Evolutionary conservation across 2,329 filamentous ascomycete species (phyloP).

Genomic region (Colletotrichum eremochloae): DNA sequence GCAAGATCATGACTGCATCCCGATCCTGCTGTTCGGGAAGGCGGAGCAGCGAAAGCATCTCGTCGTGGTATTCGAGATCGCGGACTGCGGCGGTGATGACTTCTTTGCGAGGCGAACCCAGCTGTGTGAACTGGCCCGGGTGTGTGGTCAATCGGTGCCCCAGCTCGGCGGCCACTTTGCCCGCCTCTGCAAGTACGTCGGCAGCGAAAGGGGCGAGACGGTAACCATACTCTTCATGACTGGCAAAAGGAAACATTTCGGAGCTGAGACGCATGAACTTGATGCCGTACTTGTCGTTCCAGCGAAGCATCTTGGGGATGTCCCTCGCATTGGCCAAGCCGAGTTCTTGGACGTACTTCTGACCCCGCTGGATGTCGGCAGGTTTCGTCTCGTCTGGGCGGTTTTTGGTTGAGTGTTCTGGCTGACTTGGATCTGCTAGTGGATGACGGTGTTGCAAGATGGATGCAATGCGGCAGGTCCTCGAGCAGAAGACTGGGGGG

Average conservation of each 20-base stretch:
- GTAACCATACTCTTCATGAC: slow-evolving; percentile 89
- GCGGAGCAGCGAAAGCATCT: slow-evolving; percentile 82
- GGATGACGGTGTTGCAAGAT: slow-evolving; percentile 92
- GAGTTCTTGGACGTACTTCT: slow-evolving; percentile 80
- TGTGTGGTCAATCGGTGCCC: slow-evolving; percentile 91
- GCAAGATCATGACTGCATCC: slow-evolving; percentile 94
- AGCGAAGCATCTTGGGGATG: slow-evolving; percentile 85
- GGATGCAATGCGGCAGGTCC: slow-evolving; percentile 90
- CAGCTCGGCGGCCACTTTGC: slow-evolving; percentile 80
- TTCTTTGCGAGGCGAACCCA: slow-evolving; percentile 83
- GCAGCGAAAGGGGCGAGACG: slow-evolving; percentile 86
- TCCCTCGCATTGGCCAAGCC: slow-evolving; percentile 87
- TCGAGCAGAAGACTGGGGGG: slow-evolving; percentile 88
- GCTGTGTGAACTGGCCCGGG: slow-evolving; percentile 92
- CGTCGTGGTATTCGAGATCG: slow-evolving; percentile 89
- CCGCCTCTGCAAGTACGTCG: slow-evolving; percentile 80
- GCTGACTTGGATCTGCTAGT: slow-evolving; percentile 78
- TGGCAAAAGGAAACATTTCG: slow-evolving; percentile 98
- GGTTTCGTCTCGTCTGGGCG: slow-evolving; percentile 81
- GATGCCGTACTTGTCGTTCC: slow-evolving; percentile 94
- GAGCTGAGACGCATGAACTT: slow-evolving; percentile 93
- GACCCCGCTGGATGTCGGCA: slow-evolving; percentile 75
- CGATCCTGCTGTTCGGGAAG: slow-evolving; percentile 83
- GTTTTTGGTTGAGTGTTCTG: slow-evolving; percentile 88
- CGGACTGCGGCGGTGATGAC: slow-evolving; percentile 83